Percentiles rank a stretch among this genome's conserved stretches.
phyloP scores from a whole-genome alignment of 371 early-diverging fungal genomes.

The Mortierella sp. region DNA sequence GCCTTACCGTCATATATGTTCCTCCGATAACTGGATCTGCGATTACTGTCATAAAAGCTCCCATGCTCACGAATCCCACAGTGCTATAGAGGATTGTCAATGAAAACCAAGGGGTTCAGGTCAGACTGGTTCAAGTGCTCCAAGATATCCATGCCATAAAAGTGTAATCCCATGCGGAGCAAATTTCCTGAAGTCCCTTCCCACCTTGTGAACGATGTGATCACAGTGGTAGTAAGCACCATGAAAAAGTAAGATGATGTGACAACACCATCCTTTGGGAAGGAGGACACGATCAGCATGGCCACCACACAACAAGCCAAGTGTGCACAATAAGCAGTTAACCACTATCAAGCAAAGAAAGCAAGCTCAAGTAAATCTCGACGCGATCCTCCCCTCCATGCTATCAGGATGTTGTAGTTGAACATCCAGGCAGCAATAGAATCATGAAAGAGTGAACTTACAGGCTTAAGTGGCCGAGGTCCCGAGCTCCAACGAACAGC shows the following conservation, averaged over 20 bases:
- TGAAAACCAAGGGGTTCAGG: neutral
- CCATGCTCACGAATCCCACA: constrained; percentile 95
- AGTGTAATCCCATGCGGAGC: constrained; percentile 5
- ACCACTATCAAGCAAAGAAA: constrained; percentile 75
- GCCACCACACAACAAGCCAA: constrained; percentile 79
- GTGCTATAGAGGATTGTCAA: constrained; percentile 62
- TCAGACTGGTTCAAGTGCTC: too few relatives aligned
- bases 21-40: constrained; percentile 96
- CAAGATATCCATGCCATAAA: too few relatives aligned
- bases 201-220: constrained; percentile 80
- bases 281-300: constrained; percentile 83
- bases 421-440: too few relatives aligned
- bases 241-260: constrained; percentile 79
- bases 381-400: too few relatives aligned
- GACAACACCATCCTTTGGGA: constrained; percentile 74
- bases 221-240: constrained; percentile 83
- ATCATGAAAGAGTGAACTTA: constrained; percentile 54
- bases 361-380: neutral
- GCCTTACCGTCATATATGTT: constrained; percentile 94
- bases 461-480: constrained; percentile 86
- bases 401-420: too few relatives aligned
- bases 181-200: neutral
- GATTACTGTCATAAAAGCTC: constrained; percentile 93
- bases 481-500: constrained; percentile 96
- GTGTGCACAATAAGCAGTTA: constrained; percentile 88